Evolutionary conservation across 495 filamentous ascomycete species (phyloP), one percentile per base, ranked within the genome.

Genomic region (Cryomyces antarcticus): DNA sequence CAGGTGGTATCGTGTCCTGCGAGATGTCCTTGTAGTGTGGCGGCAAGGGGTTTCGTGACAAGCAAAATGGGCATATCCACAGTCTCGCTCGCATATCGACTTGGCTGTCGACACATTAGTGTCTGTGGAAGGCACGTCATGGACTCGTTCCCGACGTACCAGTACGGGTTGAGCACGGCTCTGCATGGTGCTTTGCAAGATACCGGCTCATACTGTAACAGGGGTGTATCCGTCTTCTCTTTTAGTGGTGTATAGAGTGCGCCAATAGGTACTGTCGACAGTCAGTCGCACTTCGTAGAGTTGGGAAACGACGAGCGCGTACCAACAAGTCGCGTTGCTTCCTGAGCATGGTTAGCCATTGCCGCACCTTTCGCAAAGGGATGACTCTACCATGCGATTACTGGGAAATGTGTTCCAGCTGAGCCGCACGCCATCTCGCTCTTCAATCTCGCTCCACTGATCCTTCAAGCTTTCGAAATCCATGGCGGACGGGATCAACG

Each of bases 331-430:
- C 92, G 73, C 38, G 86, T 93, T 12, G 92, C 93, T 79, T 99
- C 92, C 17, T 24, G 17, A 2, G 17, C 17, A 24, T 24, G 17
- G 17, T 24, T 24, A 24, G 38, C 33, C 12, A 47, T 28, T 17
- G 11, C 31, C n/a, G 47, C 17, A 36, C 13, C 30, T 12, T 31
- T 33, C 3, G 29, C 24, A 28, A 40, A 35, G 31, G 43, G 66
- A 71, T 48, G 52, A 89, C 84, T 24, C 17, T 24, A 24, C 17
- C 80, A 99, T 93, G 57, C 92, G 87, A 58, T 87, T 82, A 68
- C 88, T 94, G 45, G 92, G 92, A 62, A 99, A 95, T 33, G 92
- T 93, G 58, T 99, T 99, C 92, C 92, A 99, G 63, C 89, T 95
- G 44, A 99, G 73, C 54, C 92, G 75, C 56, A 96, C 72, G 43